These are phyloP conservation scores for Taxawa tesnikishii DNA, from an alignment of 2,329 filamentous ascomycete genomes.

Conservation along the genomic window DNA sequence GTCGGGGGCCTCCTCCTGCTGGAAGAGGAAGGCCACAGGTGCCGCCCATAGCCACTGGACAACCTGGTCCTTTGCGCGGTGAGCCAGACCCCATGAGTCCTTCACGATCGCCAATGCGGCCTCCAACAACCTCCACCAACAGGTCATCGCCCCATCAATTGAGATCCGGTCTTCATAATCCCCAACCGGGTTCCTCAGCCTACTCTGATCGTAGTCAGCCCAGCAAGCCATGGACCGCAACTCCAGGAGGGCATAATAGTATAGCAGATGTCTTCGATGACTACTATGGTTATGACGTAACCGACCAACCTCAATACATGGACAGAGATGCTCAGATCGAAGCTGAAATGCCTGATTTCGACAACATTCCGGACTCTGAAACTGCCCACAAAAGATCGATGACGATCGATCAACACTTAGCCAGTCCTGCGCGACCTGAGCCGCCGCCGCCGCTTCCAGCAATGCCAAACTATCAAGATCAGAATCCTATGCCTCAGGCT, in stretches of 20 bases:
- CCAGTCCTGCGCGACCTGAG: background rate
- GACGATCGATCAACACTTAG: constrained; percentile 17
- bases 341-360: constrained; percentile 53
- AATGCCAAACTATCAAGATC: constrained; percentile 45
- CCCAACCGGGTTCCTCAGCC: too few species aligned
- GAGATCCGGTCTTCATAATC: too few species aligned
- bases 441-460: constrained; percentile 6
- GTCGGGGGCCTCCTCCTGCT: too few species aligned
- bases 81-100: too few species aligned
- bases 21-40: too few species aligned
- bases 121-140: too few species aligned
- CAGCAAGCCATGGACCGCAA: constrained; percentile 2
- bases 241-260: constrained; percentile 22
- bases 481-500: constrained; percentile 32
- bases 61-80: too few species aligned
- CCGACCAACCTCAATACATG: constrained; percentile 13
- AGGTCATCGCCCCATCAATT: too few species aligned
- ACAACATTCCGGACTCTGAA: constrained; percentile 22
- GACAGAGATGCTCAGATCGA: constrained; percentile 31
- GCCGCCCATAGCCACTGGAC: too few species aligned
- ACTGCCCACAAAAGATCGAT: constrained; percentile 15
- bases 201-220: too few species aligned
- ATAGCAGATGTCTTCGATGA: constrained; percentile 40
- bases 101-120: too few species aligned
- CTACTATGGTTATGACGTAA: constrained; percentile 25